Base-by-base conservation (phyloP, 192 early-diverging fungal genomes). In the Globomyces pollinis-pini region DNA sequence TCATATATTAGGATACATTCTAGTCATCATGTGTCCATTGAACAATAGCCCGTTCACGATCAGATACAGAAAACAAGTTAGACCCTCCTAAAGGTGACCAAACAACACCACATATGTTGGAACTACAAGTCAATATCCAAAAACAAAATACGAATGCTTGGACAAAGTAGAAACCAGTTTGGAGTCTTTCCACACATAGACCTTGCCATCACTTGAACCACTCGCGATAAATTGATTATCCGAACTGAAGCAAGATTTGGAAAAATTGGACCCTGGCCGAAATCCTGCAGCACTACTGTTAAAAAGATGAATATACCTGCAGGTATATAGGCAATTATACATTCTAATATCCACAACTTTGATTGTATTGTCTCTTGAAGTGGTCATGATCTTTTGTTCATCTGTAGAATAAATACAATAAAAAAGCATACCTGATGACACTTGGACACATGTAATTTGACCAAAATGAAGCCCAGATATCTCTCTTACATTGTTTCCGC, bases 321-420 rank as follows among this genome's bases (percentile, higher is more conserved):
- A 26, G 31, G 86, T 82, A 13, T 71, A 72, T 0, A 87, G 60
- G 3, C 85, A 75, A 36, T 88, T 86, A 61, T 86, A 93, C 24
- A 84, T 92, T 4, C 81, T 42, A 7, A 87, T 57, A 64, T 95
- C 92, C 43, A 98, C 70, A 8, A 95, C 67, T 62, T 89, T 81
- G 8, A 98, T 73, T 30, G 88, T 91, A 71, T 95, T 92, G 67
- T 98, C 95, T 41, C 90, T 77, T 24, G 90, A 93, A 66, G 93
- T 98, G 13, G 91, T 98, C 73, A 98, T 68, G 0, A 98, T 61
- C 58, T 84, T 76, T 5, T 70, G 78, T 30, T 84, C 68, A 67
- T 86, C 89, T 84, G 63, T 38, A 32, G 33, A 60, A n/a, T n/a
- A n/a, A n/a, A n/a, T n/a, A 16, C 39, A 38, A 21, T 21, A 11